Evolutionary conservation across 208 protist genomes (phyloP).

Genomic region (Crithidia expoeki): DNA sequence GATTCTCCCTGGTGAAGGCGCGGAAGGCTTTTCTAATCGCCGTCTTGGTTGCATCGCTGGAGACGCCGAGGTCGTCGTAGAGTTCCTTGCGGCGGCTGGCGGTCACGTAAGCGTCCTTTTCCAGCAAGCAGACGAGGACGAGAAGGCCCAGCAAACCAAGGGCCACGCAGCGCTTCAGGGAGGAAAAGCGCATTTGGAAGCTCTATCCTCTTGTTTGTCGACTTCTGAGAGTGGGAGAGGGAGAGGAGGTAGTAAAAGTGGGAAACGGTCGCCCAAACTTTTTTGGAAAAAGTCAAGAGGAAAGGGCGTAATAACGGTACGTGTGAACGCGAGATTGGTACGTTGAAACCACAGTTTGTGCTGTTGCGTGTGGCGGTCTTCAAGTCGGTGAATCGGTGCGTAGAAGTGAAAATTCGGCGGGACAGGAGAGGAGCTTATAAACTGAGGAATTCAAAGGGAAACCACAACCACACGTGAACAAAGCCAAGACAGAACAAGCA

Average conservation of each 20-base stretch:
- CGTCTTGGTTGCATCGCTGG: constrained; percentile 45
- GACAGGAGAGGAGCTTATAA: too few species aligned
- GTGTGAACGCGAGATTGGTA: neutral
- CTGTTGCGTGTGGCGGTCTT: too few species aligned
- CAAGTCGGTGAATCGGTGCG: too few species aligned
- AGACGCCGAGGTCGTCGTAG: constrained; percentile 76
- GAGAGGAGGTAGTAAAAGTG: neutral
- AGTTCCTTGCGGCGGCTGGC: constrained; percentile 43
- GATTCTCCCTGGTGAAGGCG: constrained; percentile 66
- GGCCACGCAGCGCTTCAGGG: constrained; percentile 2
- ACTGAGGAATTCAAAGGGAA: too few species aligned
- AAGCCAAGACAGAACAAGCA: too few species aligned
- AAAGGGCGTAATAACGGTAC: constrained; percentile 16
- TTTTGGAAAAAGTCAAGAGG: constrained; percentile 2
- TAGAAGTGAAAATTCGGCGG: too few species aligned
- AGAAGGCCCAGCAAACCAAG: constrained; percentile 27
- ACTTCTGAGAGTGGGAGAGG: neutral
- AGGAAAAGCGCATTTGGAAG: neutral
- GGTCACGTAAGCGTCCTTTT: constrained; percentile 10
- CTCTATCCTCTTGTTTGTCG: too few species aligned
- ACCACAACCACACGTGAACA: too few species aligned
- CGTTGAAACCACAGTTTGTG: constrained; percentile 15
- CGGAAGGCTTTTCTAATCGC: constrained; percentile 87
- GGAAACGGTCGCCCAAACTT: constrained; percentile 1
- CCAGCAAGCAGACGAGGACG: constrained; percentile 19